Conservation (phyloP, 2,329 filamentous ascomycete genomes). For the Fusarium xylarioides region DNA sequence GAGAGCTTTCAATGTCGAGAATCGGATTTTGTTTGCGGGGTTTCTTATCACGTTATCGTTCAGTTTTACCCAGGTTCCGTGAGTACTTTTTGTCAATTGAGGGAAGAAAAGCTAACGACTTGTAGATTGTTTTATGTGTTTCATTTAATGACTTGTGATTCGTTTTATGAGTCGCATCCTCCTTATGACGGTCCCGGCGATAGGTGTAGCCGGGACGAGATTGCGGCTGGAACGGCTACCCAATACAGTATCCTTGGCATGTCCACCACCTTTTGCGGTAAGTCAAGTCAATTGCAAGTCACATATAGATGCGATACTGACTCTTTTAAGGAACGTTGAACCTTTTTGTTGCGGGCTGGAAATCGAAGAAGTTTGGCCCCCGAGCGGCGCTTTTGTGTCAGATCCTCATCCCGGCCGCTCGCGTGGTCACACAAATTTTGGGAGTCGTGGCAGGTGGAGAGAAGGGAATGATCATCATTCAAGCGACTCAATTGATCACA, state of each 20-base stretch:
- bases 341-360: slow-evolving; percentile 72
- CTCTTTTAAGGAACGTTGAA: slow-evolving; percentile 27
- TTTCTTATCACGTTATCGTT: slow-evolving; percentile 66
- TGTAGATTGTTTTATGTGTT: slow-evolving; percentile 69
- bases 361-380: slow-evolving; percentile 72
- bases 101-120: not conserved
- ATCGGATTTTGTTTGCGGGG: slow-evolving; percentile 64
- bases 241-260: slow-evolving; percentile 73
- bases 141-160: slow-evolving; percentile 76
- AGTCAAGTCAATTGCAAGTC: not conserved
- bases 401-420: slow-evolving; percentile 70
- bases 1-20: slow-evolving; percentile 46
- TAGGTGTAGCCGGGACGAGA: slow-evolving; percentile 67
- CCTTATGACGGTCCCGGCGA: slow-evolving; percentile 58
- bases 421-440: slow-evolving; percentile 70
- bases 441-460: slow-evolving; percentile 70
- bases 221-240: slow-evolving; percentile 70
- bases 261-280: slow-evolving; percentile 73
- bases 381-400: slow-evolving; percentile 70
- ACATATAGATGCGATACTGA: rapidly evolving
- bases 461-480: slow-evolving; percentile 73
- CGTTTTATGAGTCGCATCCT: slow-evolving; percentile 69
- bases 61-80: slow-evolving; percentile 61
- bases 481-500: slow-evolving; percentile 73
- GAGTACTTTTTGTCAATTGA: slow-evolving; percentile 28